These are phyloP conservation scores for Colletotrichum sp. DNA, from an alignment of 2,329 filamentous ascomycete genomes.

Conservation along the genomic window DNA sequence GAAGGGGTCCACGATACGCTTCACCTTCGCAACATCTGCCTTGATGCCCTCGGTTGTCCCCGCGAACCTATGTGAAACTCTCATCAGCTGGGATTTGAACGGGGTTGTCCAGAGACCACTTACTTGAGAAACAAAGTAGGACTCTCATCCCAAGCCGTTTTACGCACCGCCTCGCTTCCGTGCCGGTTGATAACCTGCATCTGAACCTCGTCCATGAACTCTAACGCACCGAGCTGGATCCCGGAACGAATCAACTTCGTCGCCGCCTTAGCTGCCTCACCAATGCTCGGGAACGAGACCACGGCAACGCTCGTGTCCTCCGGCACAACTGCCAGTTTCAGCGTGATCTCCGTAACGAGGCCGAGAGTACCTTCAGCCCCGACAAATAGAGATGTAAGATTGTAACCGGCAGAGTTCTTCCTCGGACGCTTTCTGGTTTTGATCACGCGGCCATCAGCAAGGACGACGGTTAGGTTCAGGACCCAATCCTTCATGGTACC, in stretches of 20 bases:
- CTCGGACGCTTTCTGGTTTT: constrained; percentile 71
- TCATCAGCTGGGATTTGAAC: not conserved
- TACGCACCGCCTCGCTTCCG: constrained; percentile 61
- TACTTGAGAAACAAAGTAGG: constrained; percentile 77
- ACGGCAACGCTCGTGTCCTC: constrained; percentile 70
- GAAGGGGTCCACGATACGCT: constrained; percentile 54
- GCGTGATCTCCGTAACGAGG: constrained; percentile 72
- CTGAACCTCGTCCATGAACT: constrained; percentile 68
- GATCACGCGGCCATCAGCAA: constrained; percentile 70
- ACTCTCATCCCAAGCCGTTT: constrained; percentile 64
- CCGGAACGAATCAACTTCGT: constrained; percentile 68
- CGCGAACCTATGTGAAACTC: constrained; percentile 50
- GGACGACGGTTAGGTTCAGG: constrained; percentile 72
- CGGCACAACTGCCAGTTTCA: constrained; percentile 71
- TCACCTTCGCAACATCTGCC: constrained; percentile 61
- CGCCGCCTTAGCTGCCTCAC: constrained; percentile 67
- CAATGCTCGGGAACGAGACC: constrained; percentile 63
- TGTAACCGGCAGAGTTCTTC: constrained; percentile 76
- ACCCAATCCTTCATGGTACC: constrained; percentile 82
- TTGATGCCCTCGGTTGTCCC: constrained; percentile 68
- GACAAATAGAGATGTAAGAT: constrained; percentile 71
- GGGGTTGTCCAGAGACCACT: not conserved
- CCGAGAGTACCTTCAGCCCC: constrained; percentile 76
- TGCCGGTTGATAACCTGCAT: constrained; percentile 71
- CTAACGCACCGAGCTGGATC: constrained; percentile 69